Base-by-base conservation (phyloP, 352 stramenopile species). In the Globisporangium viniferum region DNA sequence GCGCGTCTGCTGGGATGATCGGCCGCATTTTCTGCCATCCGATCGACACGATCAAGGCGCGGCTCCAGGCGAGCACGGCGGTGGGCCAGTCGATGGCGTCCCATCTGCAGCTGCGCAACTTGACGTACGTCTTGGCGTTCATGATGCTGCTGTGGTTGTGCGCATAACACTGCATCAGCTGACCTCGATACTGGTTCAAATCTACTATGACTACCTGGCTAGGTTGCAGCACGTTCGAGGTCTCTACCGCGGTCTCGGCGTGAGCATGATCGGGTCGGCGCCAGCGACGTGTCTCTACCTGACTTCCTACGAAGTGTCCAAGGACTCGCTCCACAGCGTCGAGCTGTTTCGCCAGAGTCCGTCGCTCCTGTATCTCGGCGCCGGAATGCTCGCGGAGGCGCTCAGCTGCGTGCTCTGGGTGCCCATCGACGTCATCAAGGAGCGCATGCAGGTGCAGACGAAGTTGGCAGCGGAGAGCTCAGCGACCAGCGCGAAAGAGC, bases 371-470 rank as follows among this genome's bases (percentile, higher is more conserved):
- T 93, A 91, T 49, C 72, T 95, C n/a, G 76, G 84, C 0, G 78
- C 82, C 0, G 87, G 87, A 8, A 91, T 95, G 78, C 46, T 88
- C 7, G 87, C 87, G 2, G 87, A 95, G 64, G 81, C 85, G 18
- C 36, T 93, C 20, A 93, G 94, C 65, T 99, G 97, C 71, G 86
- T 99, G 36, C 78, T 99, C 22, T 99, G 97, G 82, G 97, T 99
- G n/a, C 97, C 97, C n/a, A 97, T 99, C 35, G 97, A 99, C 72
- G 97, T 99, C 41, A 89, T 99, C 39, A 99, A 99, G 73, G 97
- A 99, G 78, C 88, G 97, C 64, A 91, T 99, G 82, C 97, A 99
- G 87, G 93, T 99, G 31, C 96, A 99, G 72, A 67, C 65, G 15
- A 67, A 76, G n/a, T 27, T 66, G 3, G 41, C 55, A 6, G 51